These are phyloP conservation scores for Xerocomellus chrysenteron DNA, from an alignment of 768 basidiomycete genomes.

Conservation along the genomic window DNA sequence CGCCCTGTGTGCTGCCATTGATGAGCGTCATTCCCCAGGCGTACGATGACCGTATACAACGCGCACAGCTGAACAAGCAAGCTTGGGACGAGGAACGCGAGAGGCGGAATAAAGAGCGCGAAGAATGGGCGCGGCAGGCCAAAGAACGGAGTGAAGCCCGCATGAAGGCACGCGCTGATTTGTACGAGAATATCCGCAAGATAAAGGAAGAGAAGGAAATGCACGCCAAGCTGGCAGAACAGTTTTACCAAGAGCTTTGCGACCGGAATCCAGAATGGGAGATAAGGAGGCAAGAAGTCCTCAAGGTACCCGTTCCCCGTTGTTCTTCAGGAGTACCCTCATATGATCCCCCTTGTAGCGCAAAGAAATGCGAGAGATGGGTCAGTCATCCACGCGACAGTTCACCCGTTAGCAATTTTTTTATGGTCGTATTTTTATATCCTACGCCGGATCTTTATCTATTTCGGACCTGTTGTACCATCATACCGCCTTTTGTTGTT, in stretches of 20 bases:
- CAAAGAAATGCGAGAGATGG: slow-evolving; percentile 28
- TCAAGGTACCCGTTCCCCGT: slow-evolving; percentile 42
- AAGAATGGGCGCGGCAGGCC: slow-evolving; percentile 52
- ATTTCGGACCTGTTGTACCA: slow-evolving; percentile 30
- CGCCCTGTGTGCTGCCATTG: background rate
- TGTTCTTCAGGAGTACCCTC: slow-evolving; percentile 1
- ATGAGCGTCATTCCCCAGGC: slow-evolving; percentile 31
- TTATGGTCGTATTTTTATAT: slow-evolving; percentile 34
- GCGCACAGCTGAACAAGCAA: slow-evolving; percentile 24
- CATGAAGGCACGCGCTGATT: slow-evolving; percentile 42
- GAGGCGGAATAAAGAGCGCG: slow-evolving; percentile 47
- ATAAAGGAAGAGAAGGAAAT: slow-evolving; percentile 42
- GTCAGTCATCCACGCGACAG: slow-evolving; percentile 21
- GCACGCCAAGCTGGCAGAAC: slow-evolving; percentile 45
- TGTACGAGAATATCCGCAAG: slow-evolving; percentile 37
- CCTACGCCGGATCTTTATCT: slow-evolving; percentile 15
- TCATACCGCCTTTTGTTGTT: background rate
- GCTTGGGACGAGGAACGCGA: slow-evolving; percentile 39
- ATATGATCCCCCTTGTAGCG: slow-evolving; percentile 22
- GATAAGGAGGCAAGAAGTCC: slow-evolving; percentile 48
- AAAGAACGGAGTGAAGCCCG: slow-evolving; percentile 50
- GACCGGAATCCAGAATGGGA: slow-evolving; percentile 63
- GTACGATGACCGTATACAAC: slow-evolving; percentile 46
- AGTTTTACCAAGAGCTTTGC: slow-evolving; percentile 55
- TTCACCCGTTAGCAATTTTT: slow-evolving; percentile 19